Percentiles rank a stretch among this genome's conserved stretches.
Evolutionary conservation across 352 stramenopile species (phyloP).

Genomic region (Phytophthora palmivora): DNA sequence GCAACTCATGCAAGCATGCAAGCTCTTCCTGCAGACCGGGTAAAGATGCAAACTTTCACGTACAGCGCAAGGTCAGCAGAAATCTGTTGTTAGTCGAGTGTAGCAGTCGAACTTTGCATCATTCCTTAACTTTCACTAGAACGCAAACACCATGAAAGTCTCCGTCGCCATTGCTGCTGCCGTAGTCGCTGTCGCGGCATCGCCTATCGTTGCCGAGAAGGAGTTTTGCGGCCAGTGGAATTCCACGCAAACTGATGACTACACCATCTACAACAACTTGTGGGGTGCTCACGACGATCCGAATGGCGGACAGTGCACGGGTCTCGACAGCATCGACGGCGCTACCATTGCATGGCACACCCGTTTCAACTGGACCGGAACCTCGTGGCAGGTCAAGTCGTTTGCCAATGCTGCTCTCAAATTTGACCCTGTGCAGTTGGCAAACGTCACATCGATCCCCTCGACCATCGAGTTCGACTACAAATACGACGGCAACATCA

Average conservation of each 20-base stretch:
- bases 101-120: too few relatives aligned
- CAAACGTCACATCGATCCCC: slow-evolving; percentile 41
- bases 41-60: too few relatives aligned
- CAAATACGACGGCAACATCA: slow-evolving; percentile 36
- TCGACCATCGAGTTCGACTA: slow-evolving; percentile 42
- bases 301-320: slow-evolving; percentile 43
- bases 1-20: too few relatives aligned
- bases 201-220: too few relatives aligned
- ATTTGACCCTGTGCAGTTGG: slow-evolving; percentile 42
- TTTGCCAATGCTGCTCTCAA: too few relatives aligned
- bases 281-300: slow-evolving; percentile 35
- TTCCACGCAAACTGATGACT: slow-evolving; percentile 21
- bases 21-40: too few relatives aligned
- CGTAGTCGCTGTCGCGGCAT: too few relatives aligned
- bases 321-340: slow-evolving; percentile 32
- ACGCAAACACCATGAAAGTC: too few relatives aligned
- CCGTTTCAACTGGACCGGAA: slow-evolving; percentile 43
- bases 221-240: slow-evolving; percentile 40
- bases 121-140: too few relatives aligned
- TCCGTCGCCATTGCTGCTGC: too few relatives aligned
- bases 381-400: slow-evolving; percentile 45
- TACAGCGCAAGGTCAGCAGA: too few relatives aligned
- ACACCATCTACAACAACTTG: slow-evolving; percentile 52
- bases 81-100: too few relatives aligned
- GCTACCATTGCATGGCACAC: slow-evolving; percentile 48